Percentiles rank a stretch among this genome's conserved stretches.
Evolutionary conservation across 2,329 filamentous ascomycete genomes (phyloP).

Genomic region (Monosporascus sp.): DNA sequence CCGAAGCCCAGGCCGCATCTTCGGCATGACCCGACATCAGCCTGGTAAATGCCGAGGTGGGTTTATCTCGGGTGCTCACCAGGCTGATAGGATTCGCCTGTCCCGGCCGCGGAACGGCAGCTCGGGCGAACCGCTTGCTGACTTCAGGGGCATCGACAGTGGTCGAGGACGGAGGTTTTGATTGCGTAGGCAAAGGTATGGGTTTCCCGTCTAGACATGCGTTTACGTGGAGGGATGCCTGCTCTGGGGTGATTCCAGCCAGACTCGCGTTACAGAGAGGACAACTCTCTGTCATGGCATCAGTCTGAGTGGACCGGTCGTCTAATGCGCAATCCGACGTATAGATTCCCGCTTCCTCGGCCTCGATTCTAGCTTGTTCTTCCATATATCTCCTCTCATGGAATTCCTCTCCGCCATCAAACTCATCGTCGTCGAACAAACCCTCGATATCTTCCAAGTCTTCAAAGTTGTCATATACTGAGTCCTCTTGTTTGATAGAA

Average conservation of each 20-base stretch:
- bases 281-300: conserved; percentile 46
- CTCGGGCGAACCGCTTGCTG: conserved; percentile 59
- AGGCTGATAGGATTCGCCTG: conserved; percentile 74
- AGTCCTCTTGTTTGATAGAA: conserved; percentile 15
- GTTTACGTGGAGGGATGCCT: conserved; percentile 83
- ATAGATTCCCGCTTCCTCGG: conserved; percentile 45
- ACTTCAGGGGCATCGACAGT: conserved; percentile 34
- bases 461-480: conserved; percentile 27
- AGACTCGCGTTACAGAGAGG: conserved; percentile 73
- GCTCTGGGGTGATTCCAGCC: conserved; percentile 53
- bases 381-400: conserved; percentile 67
- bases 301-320: conserved; percentile 17
- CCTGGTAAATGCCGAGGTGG: conserved; percentile 77
- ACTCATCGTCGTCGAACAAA: conserved; percentile 45
- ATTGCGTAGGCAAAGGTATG: conserved; percentile 42
- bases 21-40: conserved; percentile 92
- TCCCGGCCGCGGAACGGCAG: conserved; percentile 68
- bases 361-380: conserved; percentile 64
- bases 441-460: conserved; percentile 19
- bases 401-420: conserved; percentile 58
- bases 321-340: conserved; percentile 29
- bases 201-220: conserved; percentile 82
- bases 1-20: conserved; percentile 81
- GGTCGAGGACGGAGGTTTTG: conserved; percentile 19
- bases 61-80: conserved; percentile 29